Conservation (phyloP, 2,329 filamentous ascomycete species). For the Sclerotinia glacialis region DNA sequence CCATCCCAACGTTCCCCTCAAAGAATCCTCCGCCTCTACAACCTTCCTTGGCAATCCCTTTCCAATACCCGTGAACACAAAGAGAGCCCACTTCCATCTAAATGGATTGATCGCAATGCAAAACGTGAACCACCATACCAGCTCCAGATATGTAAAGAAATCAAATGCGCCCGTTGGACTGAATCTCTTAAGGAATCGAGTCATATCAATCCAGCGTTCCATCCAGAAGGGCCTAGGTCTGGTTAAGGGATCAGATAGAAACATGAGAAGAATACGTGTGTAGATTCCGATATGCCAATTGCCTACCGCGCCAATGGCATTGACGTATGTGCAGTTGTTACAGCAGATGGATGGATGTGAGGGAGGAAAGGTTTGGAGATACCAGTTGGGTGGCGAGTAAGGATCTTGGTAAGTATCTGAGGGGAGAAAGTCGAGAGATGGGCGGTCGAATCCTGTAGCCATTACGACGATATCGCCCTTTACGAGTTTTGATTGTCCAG, state of each 20-base stretch:
- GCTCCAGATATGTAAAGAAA: constrained; percentile 84
- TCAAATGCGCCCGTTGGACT: constrained; percentile 77
- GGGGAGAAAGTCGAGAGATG: constrained; percentile 70
- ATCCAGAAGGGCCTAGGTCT: constrained; percentile 71
- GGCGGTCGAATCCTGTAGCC: constrained; percentile 78
- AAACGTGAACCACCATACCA: constrained; percentile 83
- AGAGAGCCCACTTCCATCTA: constrained; percentile 84
- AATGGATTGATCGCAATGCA: constrained; percentile 79
- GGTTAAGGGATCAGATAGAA: constrained; percentile 73
- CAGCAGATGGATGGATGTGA: constrained; percentile 69
- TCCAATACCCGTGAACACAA: constrained; percentile 77
- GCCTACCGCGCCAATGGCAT: constrained; percentile 76
- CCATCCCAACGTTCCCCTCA: constrained; percentile 8
- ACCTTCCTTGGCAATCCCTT: constrained; percentile 62
- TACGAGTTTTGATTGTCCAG: constrained; percentile 63
- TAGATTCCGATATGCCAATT: constrained; percentile 92
- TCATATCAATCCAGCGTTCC: constrained; percentile 85
- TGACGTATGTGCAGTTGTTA: constrained; percentile 76
- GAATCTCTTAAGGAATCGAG: constrained; percentile 63
- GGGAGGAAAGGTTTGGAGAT: constrained; percentile 81
- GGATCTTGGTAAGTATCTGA: constrained; percentile 68
- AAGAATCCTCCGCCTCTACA: constrained; percentile 58
- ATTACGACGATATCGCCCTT: constrained; percentile 75
- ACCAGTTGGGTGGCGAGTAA: constrained; percentile 82
- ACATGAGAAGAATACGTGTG: constrained; percentile 82